Conservation (phyloP, 257 asterid species). For the Nicotiana undulata region DNA sequence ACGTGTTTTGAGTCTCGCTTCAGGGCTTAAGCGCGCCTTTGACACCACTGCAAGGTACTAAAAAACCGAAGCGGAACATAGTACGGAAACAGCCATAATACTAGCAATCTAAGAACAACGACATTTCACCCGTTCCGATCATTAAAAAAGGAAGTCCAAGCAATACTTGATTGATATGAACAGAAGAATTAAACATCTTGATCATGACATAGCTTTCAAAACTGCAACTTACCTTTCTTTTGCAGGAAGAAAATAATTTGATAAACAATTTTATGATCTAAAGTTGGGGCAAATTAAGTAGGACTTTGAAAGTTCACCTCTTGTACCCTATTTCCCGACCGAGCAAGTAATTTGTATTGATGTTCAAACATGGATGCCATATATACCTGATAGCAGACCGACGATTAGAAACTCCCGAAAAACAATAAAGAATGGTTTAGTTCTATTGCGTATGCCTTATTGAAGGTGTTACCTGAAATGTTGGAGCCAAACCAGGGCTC, state of each 20-base stretch:
- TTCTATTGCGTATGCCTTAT: neutral
- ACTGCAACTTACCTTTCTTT: neutral
- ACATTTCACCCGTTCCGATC: too few relatives aligned
- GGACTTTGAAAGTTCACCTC: conserved; percentile 50
- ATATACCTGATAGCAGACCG: conserved; percentile 47
- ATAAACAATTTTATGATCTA: neutral
- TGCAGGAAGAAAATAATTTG: too few relatives aligned
- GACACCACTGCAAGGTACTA: too few relatives aligned
- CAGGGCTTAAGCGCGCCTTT: too few relatives aligned
- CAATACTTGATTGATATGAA: neutral
- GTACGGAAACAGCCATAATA: too few relatives aligned
- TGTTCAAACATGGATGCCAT: conserved; percentile 79
- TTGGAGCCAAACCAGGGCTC: conserved; percentile 97
- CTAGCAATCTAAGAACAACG: too few relatives aligned
- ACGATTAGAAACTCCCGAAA: neutral
- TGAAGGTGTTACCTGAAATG: conserved; percentile 62
- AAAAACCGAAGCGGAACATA: too few relatives aligned
- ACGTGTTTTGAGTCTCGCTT: too few relatives aligned
- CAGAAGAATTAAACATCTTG: neutral
- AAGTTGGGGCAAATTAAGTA: neutral
- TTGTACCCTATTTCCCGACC: conserved; percentile 83
- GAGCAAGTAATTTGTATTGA: conserved; percentile 92
- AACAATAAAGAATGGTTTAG: neutral
- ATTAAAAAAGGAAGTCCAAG: too few relatives aligned
- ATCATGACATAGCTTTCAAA: neutral